phyloP scores from a whole-genome alignment of 495 filamentous ascomycete genomes.

The Daldinia concentrica region DNA sequence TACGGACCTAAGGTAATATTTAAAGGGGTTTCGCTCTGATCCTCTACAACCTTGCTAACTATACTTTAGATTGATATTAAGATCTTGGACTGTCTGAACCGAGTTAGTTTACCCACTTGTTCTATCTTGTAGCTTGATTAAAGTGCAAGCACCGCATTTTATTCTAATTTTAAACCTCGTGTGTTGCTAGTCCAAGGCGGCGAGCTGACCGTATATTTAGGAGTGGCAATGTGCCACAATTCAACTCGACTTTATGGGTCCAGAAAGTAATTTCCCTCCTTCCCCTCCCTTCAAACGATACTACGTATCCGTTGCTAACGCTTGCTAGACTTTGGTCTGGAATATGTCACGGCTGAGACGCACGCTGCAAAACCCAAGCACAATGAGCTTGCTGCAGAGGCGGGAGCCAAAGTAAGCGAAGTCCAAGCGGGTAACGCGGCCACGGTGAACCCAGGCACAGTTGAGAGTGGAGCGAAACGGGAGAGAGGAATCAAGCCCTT shows the following conservation, averaged over 20 bases:
- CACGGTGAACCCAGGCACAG: conserved; percentile 48
- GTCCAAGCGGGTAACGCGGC: conserved; percentile 41
- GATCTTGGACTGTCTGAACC: conserved; percentile 74
- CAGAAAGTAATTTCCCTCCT: conserved; percentile 34
- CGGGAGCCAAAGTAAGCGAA: conserved; percentile 44
- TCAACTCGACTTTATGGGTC: conserved; percentile 88
- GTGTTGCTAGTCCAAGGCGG: not conserved
- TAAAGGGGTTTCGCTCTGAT: not conserved
- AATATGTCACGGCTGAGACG: conserved; percentile 74
- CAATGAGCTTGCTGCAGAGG: conserved; percentile 38
- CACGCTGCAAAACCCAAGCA: conserved; percentile 47
- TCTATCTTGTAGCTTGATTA: not conserved
- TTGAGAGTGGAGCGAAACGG: conserved; percentile 44
- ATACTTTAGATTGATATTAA: conserved; percentile 81
- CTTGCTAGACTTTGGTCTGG: conserved; percentile 68
- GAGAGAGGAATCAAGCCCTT: conserved; percentile 59
- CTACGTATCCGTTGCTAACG: not conserved
- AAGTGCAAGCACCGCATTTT: not conserved
- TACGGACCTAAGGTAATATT: conserved; percentile 75
- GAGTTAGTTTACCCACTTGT: conserved; percentile 46
- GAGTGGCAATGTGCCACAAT: conserved; percentile 96
- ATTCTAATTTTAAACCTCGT: not conserved
- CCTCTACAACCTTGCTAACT: conserved; percentile 1
- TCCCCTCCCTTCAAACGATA: not conserved
- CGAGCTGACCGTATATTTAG: conserved; percentile 46